phyloP scores from a whole-genome alignment of 2,329 filamentous ascomycete species.

The Westerdykella sp. region DNA sequence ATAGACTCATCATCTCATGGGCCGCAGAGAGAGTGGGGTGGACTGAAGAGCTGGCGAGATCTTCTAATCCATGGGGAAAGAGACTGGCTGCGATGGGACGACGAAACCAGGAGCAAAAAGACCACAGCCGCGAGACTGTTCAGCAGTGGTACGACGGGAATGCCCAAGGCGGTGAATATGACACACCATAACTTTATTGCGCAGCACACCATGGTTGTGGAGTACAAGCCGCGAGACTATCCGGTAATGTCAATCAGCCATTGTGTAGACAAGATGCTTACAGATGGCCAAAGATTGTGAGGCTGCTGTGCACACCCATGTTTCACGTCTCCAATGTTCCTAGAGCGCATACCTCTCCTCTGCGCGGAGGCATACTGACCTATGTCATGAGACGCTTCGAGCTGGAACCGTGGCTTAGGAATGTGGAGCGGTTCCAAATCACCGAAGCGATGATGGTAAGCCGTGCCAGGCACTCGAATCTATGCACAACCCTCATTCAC shows the following conservation, averaged over 20 bases:
- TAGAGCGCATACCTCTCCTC: conserved; percentile 7
- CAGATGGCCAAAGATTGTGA: background rate
- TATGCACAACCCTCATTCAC: background rate
- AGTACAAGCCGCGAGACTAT: conserved; percentile 38
- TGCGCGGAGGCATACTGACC: conserved; percentile 9
- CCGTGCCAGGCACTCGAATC: background rate
- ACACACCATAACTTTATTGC: conserved; percentile 53
- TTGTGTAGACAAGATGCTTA: background rate
- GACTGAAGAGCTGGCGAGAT: conserved; percentile 17
- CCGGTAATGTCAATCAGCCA: conserved; percentile 14
- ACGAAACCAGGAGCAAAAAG: conserved; percentile 13
- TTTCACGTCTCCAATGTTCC: conserved; percentile 38
- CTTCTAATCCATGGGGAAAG: conserved; percentile 21
- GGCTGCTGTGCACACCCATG: conserved; percentile 32
- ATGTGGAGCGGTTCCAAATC: conserved; percentile 39
- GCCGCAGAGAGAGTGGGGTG: conserved; percentile 9
- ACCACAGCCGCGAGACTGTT: conserved; percentile 37
- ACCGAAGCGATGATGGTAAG: conserved; percentile 34
- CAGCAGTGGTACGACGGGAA: conserved; percentile 17
- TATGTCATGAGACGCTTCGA: conserved; percentile 19
- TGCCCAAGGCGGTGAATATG: conserved; percentile 48
- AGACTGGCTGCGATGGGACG: conserved; percentile 26
- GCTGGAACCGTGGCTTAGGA: conserved; percentile 38
- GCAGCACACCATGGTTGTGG: conserved; percentile 45
- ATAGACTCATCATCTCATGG: conserved; percentile 5